These are phyloP conservation scores for Bruguiera sexangula DNA, from an alignment of 345 rosid genomes.

Conservation along the genomic window DNA sequence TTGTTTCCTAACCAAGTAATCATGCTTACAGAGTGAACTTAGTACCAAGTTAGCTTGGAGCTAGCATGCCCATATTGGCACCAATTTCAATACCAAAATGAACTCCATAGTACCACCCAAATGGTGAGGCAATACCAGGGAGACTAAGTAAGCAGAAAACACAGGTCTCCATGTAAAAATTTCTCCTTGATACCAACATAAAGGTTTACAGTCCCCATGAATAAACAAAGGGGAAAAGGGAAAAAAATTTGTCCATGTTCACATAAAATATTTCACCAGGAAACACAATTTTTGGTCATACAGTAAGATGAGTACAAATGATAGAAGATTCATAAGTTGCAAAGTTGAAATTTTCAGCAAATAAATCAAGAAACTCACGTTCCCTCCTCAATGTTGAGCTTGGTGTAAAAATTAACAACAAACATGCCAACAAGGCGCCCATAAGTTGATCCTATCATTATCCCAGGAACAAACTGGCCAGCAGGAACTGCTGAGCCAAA, in stretches of 20 bases:
- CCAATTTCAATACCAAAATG: too few relatives aligned
- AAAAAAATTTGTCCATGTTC: background rate
- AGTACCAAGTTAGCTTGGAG: too few relatives aligned
- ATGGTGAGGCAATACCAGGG: too few relatives aligned
- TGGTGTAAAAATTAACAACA: conserved; percentile 82
- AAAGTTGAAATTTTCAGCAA: background rate
- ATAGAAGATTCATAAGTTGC: background rate
- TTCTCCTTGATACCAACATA: too few relatives aligned
- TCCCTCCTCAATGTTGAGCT: conserved; percentile 96
- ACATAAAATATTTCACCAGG: background rate
- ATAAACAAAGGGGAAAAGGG: background rate
- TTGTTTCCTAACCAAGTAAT: too few relatives aligned
- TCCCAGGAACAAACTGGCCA: conserved; percentile 98
- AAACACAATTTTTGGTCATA: background rate
- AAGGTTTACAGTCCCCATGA: too few relatives aligned
- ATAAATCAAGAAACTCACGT: conserved; percentile 56
- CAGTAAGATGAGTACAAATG: too few relatives aligned
- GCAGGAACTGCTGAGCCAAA: conserved; percentile 99
- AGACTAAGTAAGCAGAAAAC: background rate
- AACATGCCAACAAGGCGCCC: conserved; percentile 99
- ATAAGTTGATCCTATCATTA: conserved; percentile 97
- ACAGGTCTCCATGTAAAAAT: too few relatives aligned
- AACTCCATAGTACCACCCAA: too few relatives aligned
- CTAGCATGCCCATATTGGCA: too few relatives aligned
- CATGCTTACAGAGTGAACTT: too few relatives aligned